A percentile compares a stretch with the other conserved stretches of the same genome.
Conservation (phyloP, 306 rosid species). For the Gleditsia sinensis region DNA sequence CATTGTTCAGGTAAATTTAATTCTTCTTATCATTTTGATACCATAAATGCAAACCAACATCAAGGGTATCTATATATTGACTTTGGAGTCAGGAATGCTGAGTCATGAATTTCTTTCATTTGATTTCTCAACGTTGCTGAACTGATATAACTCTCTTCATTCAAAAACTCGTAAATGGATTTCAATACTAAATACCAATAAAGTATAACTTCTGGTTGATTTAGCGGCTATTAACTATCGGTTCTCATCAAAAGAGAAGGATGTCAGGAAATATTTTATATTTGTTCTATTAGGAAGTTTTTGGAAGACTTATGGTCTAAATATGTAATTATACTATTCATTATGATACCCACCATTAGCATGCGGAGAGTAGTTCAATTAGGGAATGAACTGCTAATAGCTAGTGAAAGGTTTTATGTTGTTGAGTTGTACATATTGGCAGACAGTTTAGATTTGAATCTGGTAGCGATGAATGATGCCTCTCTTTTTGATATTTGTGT, state of each 20-base stretch:
- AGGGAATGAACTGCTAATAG: no score
- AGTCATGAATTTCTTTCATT: background rate
- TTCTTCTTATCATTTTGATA: conserved; percentile 18
- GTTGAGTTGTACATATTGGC: no score
- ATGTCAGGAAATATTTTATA: background rate
- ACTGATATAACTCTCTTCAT: background rate
- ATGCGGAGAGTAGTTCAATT: no score
- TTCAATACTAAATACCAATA: background rate
- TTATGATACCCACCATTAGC: no score
- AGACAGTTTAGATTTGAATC: no score
- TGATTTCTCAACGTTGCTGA: background rate
- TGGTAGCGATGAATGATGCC: no score
- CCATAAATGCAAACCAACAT: background rate
- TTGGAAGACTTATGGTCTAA: background rate
- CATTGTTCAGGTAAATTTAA: conserved; percentile 54
- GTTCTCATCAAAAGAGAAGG: background rate
- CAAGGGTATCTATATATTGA: conserved; percentile 10
- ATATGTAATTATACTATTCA: no score
- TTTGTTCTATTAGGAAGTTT: background rate
- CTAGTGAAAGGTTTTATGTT: no score
- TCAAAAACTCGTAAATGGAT: conserved; percentile 13
- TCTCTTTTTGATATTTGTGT: no score
- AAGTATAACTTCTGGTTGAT: background rate
- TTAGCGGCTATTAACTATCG: background rate
- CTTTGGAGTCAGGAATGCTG: background rate